Evolutionary conservation across 176 grass and related monocot genomes (phyloP).

Genomic region (Carex parvula): DNA sequence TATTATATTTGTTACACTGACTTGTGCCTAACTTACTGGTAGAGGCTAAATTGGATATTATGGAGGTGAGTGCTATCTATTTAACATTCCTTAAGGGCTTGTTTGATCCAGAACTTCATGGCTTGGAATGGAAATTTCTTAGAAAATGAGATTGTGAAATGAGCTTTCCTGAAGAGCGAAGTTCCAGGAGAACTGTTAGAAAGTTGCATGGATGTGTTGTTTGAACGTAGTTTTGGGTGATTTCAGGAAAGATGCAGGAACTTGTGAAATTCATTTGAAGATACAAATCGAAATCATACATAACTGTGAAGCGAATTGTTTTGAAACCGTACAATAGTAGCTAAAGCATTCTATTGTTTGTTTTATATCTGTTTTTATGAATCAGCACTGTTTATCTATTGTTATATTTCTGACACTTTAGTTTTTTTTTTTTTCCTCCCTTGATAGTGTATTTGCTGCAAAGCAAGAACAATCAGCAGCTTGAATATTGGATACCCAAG

Average conservation of each 20-base stretch:
- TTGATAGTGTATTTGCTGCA: neutral
- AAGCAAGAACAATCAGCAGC: neutral
- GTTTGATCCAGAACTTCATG: neutral
- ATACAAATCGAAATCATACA: neutral
- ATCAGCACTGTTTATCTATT: neutral
- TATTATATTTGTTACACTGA: neutral
- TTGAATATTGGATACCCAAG: too few relatives aligned
- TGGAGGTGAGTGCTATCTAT: neutral
- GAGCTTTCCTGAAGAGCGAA: neutral
- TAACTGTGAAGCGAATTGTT: neutral
- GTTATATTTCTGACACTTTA: neutral
- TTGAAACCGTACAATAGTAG: neutral
- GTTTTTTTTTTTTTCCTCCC: neutral
- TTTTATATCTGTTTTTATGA: too few relatives aligned
- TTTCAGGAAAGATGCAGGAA: neutral
- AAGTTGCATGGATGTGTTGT: neutral
- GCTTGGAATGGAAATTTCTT: neutral
- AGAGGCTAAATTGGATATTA: neutral
- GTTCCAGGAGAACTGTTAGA: neutral
- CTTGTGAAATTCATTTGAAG: neutral
- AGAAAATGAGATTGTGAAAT: neutral
- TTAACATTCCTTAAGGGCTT: neutral
- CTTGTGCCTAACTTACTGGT: neutral
- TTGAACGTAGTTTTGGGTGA: neutral
- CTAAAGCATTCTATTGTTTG: neutral